Conservation (phyloP, 176 grass and related monocot genomes). For the Oryza coarctata region DNA sequence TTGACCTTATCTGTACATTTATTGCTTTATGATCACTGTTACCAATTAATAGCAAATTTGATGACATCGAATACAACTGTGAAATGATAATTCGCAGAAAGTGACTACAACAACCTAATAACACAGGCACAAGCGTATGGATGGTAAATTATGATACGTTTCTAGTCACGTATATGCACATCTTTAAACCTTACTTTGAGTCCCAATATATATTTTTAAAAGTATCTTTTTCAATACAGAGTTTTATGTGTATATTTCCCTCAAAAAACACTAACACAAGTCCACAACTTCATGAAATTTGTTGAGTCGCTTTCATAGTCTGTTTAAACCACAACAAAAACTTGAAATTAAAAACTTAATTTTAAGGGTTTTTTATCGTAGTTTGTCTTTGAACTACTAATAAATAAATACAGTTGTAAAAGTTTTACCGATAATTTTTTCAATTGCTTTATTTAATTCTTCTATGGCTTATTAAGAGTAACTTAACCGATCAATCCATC, state of each 20-base stretch:
- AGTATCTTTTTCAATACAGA: too few relatives aligned
- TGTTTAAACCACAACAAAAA: too few relatives aligned
- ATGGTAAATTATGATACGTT: neutral
- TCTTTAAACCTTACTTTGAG: neutral
- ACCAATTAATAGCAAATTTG: neutral
- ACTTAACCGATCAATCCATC: too few relatives aligned
- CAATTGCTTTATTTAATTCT: too few relatives aligned
- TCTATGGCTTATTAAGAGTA: too few relatives aligned
- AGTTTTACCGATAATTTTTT: too few relatives aligned
- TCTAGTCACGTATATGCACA: neutral
- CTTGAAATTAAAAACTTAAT: too few relatives aligned
- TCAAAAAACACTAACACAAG: neutral
- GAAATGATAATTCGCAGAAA: neutral
- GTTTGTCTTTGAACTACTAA: too few relatives aligned
- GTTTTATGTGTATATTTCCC: neutral
- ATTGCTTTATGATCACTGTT: neutral
- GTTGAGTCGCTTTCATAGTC: too few relatives aligned
- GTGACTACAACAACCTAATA: neutral
- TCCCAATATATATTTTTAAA: neutral
- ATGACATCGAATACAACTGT: neutral
- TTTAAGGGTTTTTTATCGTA: too few relatives aligned
- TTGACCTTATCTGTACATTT: too few relatives aligned
- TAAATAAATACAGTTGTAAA: too few relatives aligned
- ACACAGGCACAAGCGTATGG: neutral
- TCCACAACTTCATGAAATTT: neutral